A percentile compares a stretch with the other conserved stretches of the same genome.
phyloP scores from a whole-genome alignment of 148 eudicot genomes.

The Spergularia marina region DNA sequence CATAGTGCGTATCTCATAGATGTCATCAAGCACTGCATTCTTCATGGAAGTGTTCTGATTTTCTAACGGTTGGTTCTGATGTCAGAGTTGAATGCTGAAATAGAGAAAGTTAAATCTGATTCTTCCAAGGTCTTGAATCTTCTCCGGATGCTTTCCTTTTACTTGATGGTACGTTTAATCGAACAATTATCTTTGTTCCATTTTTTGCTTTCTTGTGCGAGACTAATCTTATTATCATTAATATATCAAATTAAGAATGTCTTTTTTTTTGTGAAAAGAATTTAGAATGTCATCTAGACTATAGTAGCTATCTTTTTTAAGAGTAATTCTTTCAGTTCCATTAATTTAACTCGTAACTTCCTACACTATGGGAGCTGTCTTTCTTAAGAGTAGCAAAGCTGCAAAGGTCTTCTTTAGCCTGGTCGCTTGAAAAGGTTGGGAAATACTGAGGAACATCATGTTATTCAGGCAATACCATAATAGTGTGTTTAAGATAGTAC shows the following conservation, averaged over 20 bases:
- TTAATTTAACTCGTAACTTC: not conserved
- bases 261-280: too few species aligned
- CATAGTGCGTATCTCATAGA: not conserved
- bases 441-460: not conserved
- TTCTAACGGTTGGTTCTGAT: conserved; percentile 4
- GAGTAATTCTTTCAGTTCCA: not conserved
- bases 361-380: not conserved
- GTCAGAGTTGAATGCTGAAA: conserved; percentile 33
- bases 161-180: conserved; percentile 38
- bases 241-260: not conserved
- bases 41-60: not conserved
- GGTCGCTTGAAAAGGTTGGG: not conserved
- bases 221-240: not conserved
- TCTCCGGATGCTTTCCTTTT: conserved; percentile 44
- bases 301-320: not conserved
- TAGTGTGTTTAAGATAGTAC: not conserved
- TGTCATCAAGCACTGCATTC: not conserved
- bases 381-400: not conserved
- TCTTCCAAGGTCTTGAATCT: conserved; percentile 34
- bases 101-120: conserved; percentile 28
- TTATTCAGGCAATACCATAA: not conserved
- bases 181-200: not conserved
- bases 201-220: not conserved
- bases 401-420: not conserved
- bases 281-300: too few species aligned